Evolutionary conservation across 1,284 basidiomycete genomes (phyloP), one percentile per base, ranked within the genome.

Genomic region (Apiotrichum laibachii): DNA sequence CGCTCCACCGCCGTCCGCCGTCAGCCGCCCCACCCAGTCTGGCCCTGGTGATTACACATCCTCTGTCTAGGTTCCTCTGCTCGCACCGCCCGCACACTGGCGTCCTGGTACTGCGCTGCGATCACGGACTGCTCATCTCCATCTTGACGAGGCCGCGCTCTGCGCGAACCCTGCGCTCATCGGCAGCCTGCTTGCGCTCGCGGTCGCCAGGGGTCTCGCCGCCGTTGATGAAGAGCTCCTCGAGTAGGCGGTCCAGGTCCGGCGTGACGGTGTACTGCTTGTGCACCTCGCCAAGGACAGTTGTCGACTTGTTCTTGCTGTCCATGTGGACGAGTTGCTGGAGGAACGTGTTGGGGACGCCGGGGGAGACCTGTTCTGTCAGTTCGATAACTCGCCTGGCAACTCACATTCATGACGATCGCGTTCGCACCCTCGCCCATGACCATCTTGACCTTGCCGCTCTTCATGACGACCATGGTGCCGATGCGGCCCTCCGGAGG

Each of bases 261-360:
- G 93, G 93, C 2, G 90, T 89, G 50, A 88, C 88, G 42, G 90
- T 83, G 67, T 93, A 95, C 59, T 88, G 85, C 70, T 89, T 87
- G 79, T 88, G 87, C 51, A 96, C 83, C 72, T 93, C 88, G 33
- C 93, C 93, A 0, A 96, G 79, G 8, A 92, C 84, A 42, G 83
- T 83, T 15, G 93, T 79, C 10, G 67, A 53, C 55, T 74, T 69
- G 11, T 80, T 80, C 64, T 86, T 86, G 33, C 81, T 79, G 73
- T 96, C 88, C 48, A 95, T 71, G 65, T 87, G 82, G 49, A 91
- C 87, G 9, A 90, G 86, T 63, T 95, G 90, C 72, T 96, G 91
- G 11, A 95, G 82, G 77, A 96, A 97, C 0, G 90, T 90, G 2
- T 90, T 85, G 62, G 90, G 88, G 10, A 90, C 92, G 18, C 88